These are phyloP conservation scores for Heterobasidion occidentale DNA, from an alignment of 1,284 basidiomycete species.

Conservation along the genomic window DNA sequence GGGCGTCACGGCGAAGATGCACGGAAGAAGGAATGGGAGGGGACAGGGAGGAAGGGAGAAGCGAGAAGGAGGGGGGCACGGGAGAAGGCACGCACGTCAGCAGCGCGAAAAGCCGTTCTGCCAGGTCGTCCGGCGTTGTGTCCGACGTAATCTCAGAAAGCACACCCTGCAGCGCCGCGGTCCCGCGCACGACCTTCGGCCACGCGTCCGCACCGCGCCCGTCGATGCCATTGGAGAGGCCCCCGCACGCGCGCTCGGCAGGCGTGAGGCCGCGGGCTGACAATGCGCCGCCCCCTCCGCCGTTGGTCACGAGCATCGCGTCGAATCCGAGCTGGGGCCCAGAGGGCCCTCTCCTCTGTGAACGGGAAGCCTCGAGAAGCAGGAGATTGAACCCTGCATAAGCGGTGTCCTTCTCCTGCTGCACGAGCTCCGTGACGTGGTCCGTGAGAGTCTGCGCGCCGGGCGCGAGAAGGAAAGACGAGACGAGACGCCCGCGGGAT, in stretches of 20 bases:
- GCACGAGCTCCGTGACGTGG: slow-evolving; percentile 34
- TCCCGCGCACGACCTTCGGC: slow-evolving; percentile 65
- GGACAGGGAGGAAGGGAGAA: neutral
- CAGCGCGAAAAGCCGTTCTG: slow-evolving; percentile 50
- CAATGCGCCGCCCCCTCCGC: slow-evolving; percentile 54
- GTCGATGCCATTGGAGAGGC: slow-evolving; percentile 69
- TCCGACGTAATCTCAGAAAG: slow-evolving; percentile 17
- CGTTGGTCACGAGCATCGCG: slow-evolving; percentile 55
- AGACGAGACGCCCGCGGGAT: slow-evolving; percentile 60
- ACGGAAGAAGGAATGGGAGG: neutral
- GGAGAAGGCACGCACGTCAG: slow-evolving; percentile 46
- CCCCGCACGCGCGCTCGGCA: slow-evolving; percentile 42
- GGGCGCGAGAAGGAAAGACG: slow-evolving; percentile 55
- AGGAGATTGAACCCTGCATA: slow-evolving; percentile 78
- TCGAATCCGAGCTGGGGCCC: slow-evolving; percentile 33
- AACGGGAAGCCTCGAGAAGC: slow-evolving; percentile 37
- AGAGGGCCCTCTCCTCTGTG: slow-evolving; percentile 2
- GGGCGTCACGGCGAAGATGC: neutral
- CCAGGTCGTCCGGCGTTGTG: slow-evolving; percentile 32
- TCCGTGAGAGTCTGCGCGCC: slow-evolving; percentile 27
- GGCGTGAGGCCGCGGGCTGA: slow-evolving; percentile 40
- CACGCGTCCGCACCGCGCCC: slow-evolving; percentile 46
- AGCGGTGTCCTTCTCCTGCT: slow-evolving; percentile 34
- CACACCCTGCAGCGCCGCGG: slow-evolving; percentile 33
- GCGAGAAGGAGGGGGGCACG: slow-evolving; percentile 2